phyloP scores from a whole-genome alignment of 257 asterid genomes.

The Solanum bulbocastanum region DNA sequence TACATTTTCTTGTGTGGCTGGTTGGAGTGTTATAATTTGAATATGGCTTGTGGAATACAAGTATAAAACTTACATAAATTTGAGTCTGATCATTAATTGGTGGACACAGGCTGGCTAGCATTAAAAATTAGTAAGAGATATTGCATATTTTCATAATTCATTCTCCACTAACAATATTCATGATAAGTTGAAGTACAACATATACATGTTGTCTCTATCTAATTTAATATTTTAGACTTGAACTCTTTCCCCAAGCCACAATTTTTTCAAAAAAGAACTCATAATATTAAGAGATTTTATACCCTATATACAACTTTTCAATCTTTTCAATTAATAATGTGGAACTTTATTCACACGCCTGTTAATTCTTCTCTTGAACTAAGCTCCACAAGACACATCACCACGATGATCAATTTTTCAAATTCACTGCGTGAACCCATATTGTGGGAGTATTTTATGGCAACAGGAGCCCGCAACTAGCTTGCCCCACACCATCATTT shows the following conservation, averaged over 20 bases:
- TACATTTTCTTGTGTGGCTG: neutral
- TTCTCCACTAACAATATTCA: neutral
- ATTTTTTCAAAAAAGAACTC: neutral
- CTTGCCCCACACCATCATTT: neutral
- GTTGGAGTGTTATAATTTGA: neutral
- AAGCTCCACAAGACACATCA: too few relatives aligned
- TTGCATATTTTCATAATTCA: neutral
- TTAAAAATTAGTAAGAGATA: neutral
- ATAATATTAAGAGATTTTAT: too few relatives aligned
- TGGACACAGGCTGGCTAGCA: neutral
- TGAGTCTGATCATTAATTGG: neutral
- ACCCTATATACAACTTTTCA: too few relatives aligned
- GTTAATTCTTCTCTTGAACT: neutral
- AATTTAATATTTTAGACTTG: neutral
- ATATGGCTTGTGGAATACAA: neutral
- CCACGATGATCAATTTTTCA: too few relatives aligned
- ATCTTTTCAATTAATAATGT: too few relatives aligned
- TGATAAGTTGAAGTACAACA: neutral
- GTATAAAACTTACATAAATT: neutral
- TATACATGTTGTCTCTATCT: neutral
- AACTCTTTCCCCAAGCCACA: neutral
- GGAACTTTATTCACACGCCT: fast-evolving
- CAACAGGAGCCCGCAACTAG: neutral
- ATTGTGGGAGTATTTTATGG: neutral
- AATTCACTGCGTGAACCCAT: neutral